Conservation (phyloP, 2,329 filamentous ascomycete species). For the Lecanoromycetidae sp. region DNA sequence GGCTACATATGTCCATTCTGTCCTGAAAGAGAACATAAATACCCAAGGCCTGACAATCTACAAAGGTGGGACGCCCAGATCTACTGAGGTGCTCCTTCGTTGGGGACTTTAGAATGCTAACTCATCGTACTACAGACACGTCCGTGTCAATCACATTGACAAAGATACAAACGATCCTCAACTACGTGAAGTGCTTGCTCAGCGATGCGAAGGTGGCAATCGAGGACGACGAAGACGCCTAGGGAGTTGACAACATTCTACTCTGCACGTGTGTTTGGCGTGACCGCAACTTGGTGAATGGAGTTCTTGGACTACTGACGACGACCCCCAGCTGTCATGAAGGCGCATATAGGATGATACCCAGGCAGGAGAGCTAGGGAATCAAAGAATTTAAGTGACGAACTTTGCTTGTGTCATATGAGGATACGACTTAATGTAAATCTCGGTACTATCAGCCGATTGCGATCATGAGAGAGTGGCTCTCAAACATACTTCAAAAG, state of each 20-base stretch:
- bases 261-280: neutral
- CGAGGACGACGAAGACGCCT: conserved; percentile 51
- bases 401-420: too few relatives aligned
- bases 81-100: too few relatives aligned
- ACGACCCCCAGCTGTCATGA: neutral
- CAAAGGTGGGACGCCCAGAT: too few relatives aligned
- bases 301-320: neutral
- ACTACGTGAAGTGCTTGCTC: conserved; percentile 71
- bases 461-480: too few relatives aligned
- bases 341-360: conserved; percentile 9
- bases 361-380: too few relatives aligned
- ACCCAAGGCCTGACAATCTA: conserved; percentile 88
- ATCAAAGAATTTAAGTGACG: too few relatives aligned
- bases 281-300: neutral
- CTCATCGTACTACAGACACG: conserved; percentile 52
- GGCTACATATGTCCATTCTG: conserved; percentile 96
- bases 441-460: too few relatives aligned
- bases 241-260: conserved; percentile 9
- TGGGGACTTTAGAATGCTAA: too few relatives aligned
- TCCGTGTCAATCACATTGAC: conserved; percentile 81
- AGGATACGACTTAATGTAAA: too few relatives aligned
- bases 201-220: conserved; percentile 71
- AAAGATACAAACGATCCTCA: conserved; percentile 76
- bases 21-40: conserved; percentile 83
- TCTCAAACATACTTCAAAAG: too few relatives aligned